Evolutionary conservation across 2,329 filamentous ascomycete species (phyloP), one percentile per base, ranked within the genome.

Genomic region (Pseudogymnoascus sp.): DNA sequence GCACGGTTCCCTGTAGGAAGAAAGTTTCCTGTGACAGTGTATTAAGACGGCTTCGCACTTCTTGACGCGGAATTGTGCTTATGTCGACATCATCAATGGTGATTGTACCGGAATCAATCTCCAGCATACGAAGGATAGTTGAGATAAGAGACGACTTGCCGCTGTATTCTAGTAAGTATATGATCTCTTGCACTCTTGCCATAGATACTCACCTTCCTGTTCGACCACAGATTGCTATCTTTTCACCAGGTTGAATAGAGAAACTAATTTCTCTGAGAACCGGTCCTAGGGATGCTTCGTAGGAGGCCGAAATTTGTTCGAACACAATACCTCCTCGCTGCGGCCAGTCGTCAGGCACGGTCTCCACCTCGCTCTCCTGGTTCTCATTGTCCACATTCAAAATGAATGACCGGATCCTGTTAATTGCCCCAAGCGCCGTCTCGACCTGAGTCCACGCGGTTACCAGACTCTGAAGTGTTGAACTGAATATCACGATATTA

Each of bases 1-100:
- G 84, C 63, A 96, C 87, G 1, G 90, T 96, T 66, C 92, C 92
- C 28, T 85, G 90, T 75, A 97, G 95, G 1, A 96, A 79, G 0
- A 91, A 96, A 60, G 90, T 92, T 70, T 97, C 93, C 76, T 97
- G 93, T 15, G 93, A 93, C 60, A 97, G 91, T 73, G 97, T 96
- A 1, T 92, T 96, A 68, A 97, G 91, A 53, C 88, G 86, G 75
- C 94, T 87, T 60, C 93, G 88, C 68, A 97, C 77, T 73, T 96
- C 91, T 62, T 89, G 87, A n/a, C 97, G 81, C 4, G 93, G 93
- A 65, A 97, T 95, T 63, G 80, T 77, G 59, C 89, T 86, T 68
- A 96, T 90, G 69, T 97, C 90, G n/a, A 97, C 76, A 64, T 85
- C 87, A 67, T 97, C 93, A 59, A 97, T 89, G 14, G 92, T 70